These are phyloP conservation scores for Brassica rapa DNA, from an alignment of 345 rosid genomes.

Conservation along the genomic window DNA sequence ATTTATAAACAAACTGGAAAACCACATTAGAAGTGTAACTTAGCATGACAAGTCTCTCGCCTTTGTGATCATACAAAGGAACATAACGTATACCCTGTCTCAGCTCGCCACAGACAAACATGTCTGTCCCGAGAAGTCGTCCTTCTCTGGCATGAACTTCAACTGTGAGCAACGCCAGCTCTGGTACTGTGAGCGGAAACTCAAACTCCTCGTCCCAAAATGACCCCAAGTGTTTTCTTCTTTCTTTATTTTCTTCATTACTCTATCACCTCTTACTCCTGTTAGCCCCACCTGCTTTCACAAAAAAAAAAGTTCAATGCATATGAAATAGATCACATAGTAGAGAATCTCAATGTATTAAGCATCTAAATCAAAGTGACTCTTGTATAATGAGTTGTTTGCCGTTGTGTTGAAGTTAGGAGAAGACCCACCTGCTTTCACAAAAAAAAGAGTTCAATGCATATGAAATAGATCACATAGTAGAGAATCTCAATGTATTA, in stretches of 20 bases:
- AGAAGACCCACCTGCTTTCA: too few relatives aligned
- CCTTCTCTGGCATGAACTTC: conserved; percentile 74
- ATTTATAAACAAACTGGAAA: conserved; percentile 35
- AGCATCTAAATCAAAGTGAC: too few relatives aligned
- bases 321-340: too few relatives aligned
- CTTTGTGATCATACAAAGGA: conserved; percentile 60
- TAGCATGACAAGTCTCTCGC: conserved; percentile 40
- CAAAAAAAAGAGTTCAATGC: too few relatives aligned
- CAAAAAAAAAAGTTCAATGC: background rate
- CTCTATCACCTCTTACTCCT: conserved; percentile 59
- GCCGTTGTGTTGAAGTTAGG: too few relatives aligned
- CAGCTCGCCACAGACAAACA: conserved; percentile 67
- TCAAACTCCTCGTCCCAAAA: conserved; percentile 71
- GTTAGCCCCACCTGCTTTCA: conserved; percentile 62
- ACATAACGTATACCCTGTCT: conserved; percentile 61
- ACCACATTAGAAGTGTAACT: conserved; percentile 63
- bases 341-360: too few relatives aligned
- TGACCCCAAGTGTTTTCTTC: conserved; percentile 61
- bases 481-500: too few relatives aligned
- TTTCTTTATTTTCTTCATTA: conserved; percentile 64
- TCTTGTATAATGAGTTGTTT: too few relatives aligned
- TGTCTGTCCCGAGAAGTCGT: conserved; percentile 71
- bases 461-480: too few relatives aligned
- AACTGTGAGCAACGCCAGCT: conserved; percentile 60
- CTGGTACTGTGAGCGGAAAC: conserved; percentile 63